A percentile compares a stretch with the other conserved stretches of the same genome.
Evolutionary conservation across 305 asterid species (phyloP).

Genomic region (Fraxinus baroniana): DNA sequence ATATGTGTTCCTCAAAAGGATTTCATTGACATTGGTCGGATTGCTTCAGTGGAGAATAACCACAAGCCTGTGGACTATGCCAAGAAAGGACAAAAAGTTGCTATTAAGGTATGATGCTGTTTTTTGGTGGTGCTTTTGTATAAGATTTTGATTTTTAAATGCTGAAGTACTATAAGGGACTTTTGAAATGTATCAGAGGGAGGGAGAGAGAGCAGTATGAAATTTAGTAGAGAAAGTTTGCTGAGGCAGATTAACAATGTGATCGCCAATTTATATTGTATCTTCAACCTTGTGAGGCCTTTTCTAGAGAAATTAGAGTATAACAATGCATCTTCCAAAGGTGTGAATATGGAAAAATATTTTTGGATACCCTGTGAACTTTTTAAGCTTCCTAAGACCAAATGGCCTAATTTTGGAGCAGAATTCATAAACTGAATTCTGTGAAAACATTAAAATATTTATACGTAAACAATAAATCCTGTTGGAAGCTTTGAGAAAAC

Average conservation of each 20-base stretch:
- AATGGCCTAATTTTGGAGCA: slow-evolving; percentile 1
- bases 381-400: background rate
- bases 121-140: background rate
- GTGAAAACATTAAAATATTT: background rate
- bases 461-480: background rate
- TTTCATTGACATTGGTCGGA: slow-evolving; percentile 79
- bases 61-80: slow-evolving; percentile 90
- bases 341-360: background rate
- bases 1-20: slow-evolving; percentile 81
- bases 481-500: background rate
- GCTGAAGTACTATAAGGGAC: background rate
- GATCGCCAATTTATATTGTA: background rate
- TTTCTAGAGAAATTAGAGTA: background rate
- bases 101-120: slow-evolving; percentile 77
- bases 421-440: background rate
- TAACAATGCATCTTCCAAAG: background rate
- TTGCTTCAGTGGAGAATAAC: slow-evolving; percentile 90
- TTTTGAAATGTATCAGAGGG: background rate
- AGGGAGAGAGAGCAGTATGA: background rate
- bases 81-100: slow-evolving; percentile 89
- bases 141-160: background rate
- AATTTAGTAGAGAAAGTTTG: background rate
- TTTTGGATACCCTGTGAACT: background rate
- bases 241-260: background rate
- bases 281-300: background rate